These are phyloP conservation scores for Venturia asperata DNA, from an alignment of 2,329 filamentous ascomycete species.

Conservation along the genomic window DNA sequence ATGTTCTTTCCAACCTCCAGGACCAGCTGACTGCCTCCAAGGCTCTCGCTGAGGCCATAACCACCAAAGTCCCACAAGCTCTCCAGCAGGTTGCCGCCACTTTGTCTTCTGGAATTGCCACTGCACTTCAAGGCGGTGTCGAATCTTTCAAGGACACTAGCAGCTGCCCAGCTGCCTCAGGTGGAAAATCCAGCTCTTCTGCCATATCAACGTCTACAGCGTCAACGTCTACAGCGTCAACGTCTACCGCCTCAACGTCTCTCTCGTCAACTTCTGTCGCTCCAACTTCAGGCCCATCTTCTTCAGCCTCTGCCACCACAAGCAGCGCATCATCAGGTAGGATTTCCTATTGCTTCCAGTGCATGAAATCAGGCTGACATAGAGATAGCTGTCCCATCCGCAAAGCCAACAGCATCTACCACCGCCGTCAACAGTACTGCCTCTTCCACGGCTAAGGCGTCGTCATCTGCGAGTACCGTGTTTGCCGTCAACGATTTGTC, in stretches of 20 bases:
- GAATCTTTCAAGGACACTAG: conserved; percentile 23
- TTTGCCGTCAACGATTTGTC: neutral
- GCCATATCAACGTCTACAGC: neutral
- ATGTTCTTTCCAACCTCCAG: neutral
- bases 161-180: conserved; percentile 5
- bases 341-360: neutral
- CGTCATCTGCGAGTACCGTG: neutral
- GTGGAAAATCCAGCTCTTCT: neutral
- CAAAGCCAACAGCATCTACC: neutral
- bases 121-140: conserved; percentile 30
- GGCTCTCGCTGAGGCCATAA: conserved; percentile 10
- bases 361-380: neutral
- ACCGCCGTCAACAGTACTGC: neutral
- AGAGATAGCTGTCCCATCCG: neutral
- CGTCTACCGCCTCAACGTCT: neutral
- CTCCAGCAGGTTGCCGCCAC: neutral
- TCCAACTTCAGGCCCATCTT: neutral
- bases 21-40: conserved; percentile 5
- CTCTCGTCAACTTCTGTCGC: neutral
- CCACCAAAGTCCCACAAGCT: neutral
- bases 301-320: neutral
- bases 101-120: conserved; percentile 26
- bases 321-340: neutral
- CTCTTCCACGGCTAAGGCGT: neutral
- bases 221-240: neutral